These are phyloP conservation scores for Coniochaeta prunicola DNA, from an alignment of 2,329 filamentous ascomycete genomes.

Conservation along the genomic window DNA sequence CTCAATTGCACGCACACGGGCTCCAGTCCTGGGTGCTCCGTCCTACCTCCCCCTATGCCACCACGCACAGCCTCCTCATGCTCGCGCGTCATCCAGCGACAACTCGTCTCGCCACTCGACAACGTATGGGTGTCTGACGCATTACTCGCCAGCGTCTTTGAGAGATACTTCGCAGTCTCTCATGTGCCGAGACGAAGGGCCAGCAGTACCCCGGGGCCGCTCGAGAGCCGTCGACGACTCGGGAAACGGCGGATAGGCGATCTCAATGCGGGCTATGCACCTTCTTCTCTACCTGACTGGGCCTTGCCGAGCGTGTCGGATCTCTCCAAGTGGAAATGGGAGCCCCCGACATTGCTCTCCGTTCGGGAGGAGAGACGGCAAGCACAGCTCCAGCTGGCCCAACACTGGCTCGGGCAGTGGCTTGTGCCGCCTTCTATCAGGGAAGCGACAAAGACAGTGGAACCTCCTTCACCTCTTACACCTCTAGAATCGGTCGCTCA, in stretches of 20 bases:
- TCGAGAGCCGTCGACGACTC: constrained; percentile 46
- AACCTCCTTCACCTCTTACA: not conserved
- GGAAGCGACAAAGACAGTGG: not conserved
- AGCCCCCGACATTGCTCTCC: constrained; percentile 30
- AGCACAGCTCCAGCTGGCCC: not conserved
- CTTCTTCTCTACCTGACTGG: constrained; percentile 35
- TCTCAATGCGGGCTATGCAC: constrained; percentile 32
- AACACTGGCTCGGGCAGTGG: not conserved
- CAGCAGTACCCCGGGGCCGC: constrained; percentile 41
- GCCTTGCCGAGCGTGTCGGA: constrained; percentile 35
- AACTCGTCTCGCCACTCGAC: constrained; percentile 29
- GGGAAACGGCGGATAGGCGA: constrained; percentile 48
- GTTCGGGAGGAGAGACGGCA: not conserved
- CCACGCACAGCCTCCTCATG: constrained; percentile 35
- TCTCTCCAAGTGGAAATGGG: constrained; percentile 44
- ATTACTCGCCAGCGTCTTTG: constrained; percentile 41
- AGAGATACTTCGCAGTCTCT: constrained; percentile 33
- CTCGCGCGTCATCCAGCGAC: constrained; percentile 39
- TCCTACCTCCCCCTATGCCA: constrained; percentile 29
- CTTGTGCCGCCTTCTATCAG: not conserved
- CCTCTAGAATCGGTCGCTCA: not conserved
- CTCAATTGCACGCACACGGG: not conserved
- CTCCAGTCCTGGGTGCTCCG: not conserved
- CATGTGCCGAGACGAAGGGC: constrained; percentile 17
- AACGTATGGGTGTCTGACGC: constrained; percentile 55